Evolutionary conservation across 164 flowering plant genomes (phyloP), one percentile per base, ranked within the genome.

Genomic region (Platanus orientalis): DNA sequence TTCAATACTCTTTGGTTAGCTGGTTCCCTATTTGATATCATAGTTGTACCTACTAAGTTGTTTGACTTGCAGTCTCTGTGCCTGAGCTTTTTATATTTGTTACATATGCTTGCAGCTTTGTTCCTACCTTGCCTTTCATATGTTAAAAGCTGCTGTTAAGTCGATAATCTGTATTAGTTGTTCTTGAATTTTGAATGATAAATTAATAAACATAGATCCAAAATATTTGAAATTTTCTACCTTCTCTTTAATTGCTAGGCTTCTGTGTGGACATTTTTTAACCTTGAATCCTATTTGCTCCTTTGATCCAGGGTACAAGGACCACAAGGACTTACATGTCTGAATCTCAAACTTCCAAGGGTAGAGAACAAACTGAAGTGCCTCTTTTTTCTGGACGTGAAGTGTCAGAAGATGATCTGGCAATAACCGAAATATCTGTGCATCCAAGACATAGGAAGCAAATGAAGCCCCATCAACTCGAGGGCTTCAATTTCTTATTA

Each of bases 391-490:
- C 57, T 62, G 82, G 75, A 21, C 23, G 79, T 62, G 75, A 73
- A 27, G 57, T 74, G 24, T 58, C 79, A 54, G 79, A 63, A 45
- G 70, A 74, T 34, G 82, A 79, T 57, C 58, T 78, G 17, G 47
- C 44, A 17, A 69, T 59, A 21, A 69, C 76, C 57, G 92, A 79
- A 62, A 72, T 91, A 13, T 63, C 70, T 58, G 80, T 92, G 56
- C 97, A 94, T 66, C 99, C 98, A 19, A 81, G 93, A 71, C 98
- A 94, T 63, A 69, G 24, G 73, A 83, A 86, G 70, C 80, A 82
- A 62, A 94, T 91, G 97, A 94, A 83, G 66, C 86, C 90, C n/a
- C 96, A 91, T 73, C 97, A 94, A 71, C 65, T 84, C 7, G 96
- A 88, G 69, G 97, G 97, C 17, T 91, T 94, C 69, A 84, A 85